Base-by-base conservation (phyloP, 768 basidiomycete genomes). In the Lactarius sanguifluus region DNA sequence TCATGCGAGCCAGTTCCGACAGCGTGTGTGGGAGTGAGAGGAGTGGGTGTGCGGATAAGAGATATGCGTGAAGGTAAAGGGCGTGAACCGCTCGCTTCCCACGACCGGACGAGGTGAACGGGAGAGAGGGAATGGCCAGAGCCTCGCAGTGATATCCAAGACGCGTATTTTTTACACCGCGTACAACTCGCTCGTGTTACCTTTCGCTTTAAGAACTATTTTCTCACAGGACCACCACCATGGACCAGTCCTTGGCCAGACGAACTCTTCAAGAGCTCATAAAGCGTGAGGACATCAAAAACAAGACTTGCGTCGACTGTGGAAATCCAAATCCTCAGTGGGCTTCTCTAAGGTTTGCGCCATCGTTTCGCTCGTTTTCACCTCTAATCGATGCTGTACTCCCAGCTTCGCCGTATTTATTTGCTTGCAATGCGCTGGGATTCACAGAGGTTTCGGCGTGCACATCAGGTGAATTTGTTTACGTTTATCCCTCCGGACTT, bases 281-380 rank as follows among this genome's bases (percentile, higher is more conserved):
- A 74, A 88, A 85, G 69, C 84, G 85, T 57, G 86, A 88, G 54
- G 88, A 86, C 65, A 80, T 91, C 68, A 80, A 81, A 38, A 96
- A 97, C 80, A 89, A 86, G 77, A 70, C 79, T 52, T 97, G 94
- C 75, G 82, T 84, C 16, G 94, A 96, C 75, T 97, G 94, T 72
- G 76, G 79, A 12, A 94, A 90, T 67, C 94, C 91, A n/a, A 92
- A 93, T 73, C 95, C 95, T 0, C 95, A 96, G 75, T 98, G 95
- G 95, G 92, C 93, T n/a, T 88, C 87, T 30, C 76, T 92, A 69
- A 86, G 90, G 90, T 90, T 70, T 66, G 77, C 61, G 40, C 16
- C 13, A 1, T 57, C 18, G 28, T 57, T 40, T 65, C 43, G 5
- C 55, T 57, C 15, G 3, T 7, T 15, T 5, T 23, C 18, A 23